Evolutionary conservation across 2,329 filamentous ascomycete species (phyloP).

Genomic region (Phaeosphaeriaceae sp.): DNA sequence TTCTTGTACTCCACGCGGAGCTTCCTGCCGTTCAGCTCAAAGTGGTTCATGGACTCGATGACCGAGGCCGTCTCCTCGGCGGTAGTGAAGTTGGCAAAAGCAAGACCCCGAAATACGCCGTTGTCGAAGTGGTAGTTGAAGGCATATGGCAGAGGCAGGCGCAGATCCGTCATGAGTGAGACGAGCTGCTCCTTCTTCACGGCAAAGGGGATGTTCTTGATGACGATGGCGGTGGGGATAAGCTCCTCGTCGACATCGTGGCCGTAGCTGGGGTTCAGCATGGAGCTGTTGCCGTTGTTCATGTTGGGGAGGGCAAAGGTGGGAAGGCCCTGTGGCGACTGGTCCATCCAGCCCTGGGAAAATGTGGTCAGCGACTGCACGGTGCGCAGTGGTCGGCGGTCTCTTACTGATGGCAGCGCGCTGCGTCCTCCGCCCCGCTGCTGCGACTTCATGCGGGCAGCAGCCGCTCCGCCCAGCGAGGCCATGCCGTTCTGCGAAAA

Average conservation of each 20-base stretch:
- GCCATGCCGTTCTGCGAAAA: constrained; percentile 73
- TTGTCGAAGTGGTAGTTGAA: constrained; percentile 99
- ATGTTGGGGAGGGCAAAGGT: constrained; percentile 51
- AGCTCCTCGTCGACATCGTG: constrained; percentile 78
- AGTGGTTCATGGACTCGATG: constrained; percentile 92
- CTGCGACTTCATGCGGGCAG: constrained; percentile 63
- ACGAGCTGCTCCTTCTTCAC: constrained; percentile 97
- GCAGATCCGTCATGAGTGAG: constrained; percentile 91
- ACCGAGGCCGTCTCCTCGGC: constrained; percentile 91
- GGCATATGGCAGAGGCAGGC: constrained; percentile 91
- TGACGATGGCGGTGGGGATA: constrained; percentile 97
- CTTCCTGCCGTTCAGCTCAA: constrained; percentile 94
- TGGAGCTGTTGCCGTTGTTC: constrained; percentile 41
- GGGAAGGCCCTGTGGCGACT: constrained; percentile 50
- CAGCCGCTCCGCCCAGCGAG: constrained; percentile 59
- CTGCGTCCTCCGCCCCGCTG: constrained; percentile 60
- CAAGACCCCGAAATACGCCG: constrained; percentile 92
- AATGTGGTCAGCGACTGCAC: background rate
- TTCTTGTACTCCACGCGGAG: constrained; percentile 98
- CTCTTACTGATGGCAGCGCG: constrained; percentile 75
- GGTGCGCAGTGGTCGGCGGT: constrained; percentile 2
- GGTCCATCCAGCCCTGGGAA: constrained; percentile 67
- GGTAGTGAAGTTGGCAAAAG: constrained; percentile 98
- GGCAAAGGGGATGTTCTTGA: constrained; percentile 99
- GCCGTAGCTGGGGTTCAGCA: constrained; percentile 53